Evolutionary conservation across 352 stramenopile genomes (phyloP).

Genomic region (Pythium myriotylum): DNA sequence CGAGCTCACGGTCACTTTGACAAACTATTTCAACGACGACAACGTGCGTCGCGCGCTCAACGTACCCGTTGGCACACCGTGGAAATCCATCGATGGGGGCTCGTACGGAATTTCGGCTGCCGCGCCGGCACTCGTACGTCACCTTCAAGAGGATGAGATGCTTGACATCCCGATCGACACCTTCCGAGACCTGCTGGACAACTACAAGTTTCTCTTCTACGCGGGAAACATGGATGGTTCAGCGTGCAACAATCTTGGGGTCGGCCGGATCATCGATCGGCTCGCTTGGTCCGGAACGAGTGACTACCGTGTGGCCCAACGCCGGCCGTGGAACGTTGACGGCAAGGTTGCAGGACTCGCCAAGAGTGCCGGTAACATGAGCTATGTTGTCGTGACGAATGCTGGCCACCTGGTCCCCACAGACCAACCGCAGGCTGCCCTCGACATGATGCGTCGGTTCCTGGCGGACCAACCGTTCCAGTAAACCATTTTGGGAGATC

Average conservation of each 20-base stretch:
- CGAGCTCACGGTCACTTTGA: slow-evolving; percentile 51
- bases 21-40: slow-evolving; percentile 85
- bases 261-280: slow-evolving; percentile 78
- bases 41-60: slow-evolving; percentile 85
- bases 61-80: slow-evolving; percentile 65
- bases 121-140: slow-evolving; percentile 64
- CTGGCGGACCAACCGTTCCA: slow-evolving; percentile 50
- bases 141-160: slow-evolving; percentile 78
- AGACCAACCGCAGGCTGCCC: slow-evolving; percentile 67
- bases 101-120: slow-evolving; percentile 53
- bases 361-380: slow-evolving; percentile 81
- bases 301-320: slow-evolving; percentile 62
- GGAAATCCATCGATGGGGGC: slow-evolving; percentile 66
- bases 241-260: slow-evolving; percentile 76
- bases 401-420: slow-evolving; percentile 72
- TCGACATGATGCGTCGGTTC: slow-evolving; percentile 86
- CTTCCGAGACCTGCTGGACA: slow-evolving; percentile 77
- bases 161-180: slow-evolving; percentile 75
- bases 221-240: slow-evolving; percentile 87
- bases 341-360: slow-evolving; percentile 59
- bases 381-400: slow-evolving; percentile 82
- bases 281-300: slow-evolving; percentile 70
- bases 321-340: slow-evolving; percentile 64
- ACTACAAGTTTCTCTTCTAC: slow-evolving; percentile 87
- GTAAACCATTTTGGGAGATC: slow-evolving; percentile 6